Base-by-base conservation (phyloP, 2,329 filamentous ascomycete species). In the Penicillium sp. region DNA sequence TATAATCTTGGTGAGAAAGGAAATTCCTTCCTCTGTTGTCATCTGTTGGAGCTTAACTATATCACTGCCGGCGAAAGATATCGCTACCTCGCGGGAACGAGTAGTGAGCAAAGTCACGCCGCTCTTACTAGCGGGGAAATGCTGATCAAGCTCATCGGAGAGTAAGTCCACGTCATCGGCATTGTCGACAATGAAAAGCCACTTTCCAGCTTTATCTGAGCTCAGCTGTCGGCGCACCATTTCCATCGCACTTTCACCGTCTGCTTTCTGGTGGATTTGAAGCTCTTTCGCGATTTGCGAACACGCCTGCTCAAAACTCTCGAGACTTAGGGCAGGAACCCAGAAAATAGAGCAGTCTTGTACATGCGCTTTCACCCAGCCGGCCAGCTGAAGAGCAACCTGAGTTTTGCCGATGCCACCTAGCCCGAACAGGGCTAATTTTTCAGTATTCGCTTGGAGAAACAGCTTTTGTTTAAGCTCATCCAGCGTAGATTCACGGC, bases 341-440 rank as follows among this genome's bases (percentile, higher is more conserved):
- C 62, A 64, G 39, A 66, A 61, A 11, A 62, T 56, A 9, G 62
- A 64, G 42, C 51, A 58, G 14, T 54, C 50, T 37, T 52, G 59
- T 25, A 48, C 31, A n/a, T 56, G 19, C 13, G 54, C 29, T 52
- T 48, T 47, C 19, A 59, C 53, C 43, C 52, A 59, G 37, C 52
- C 57, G 13, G 60, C 61, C 14, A 67, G 39, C 51, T 69, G 54
- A n/a, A 69, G 49, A 14, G 66, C 64, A 14, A 69, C 23, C 39
- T 60, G 60, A n/a, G 58, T 67, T 54, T 69, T 69, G 9, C 67
- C 66, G n/a, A 69, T 51, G 4, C 64, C 67, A 46, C 67, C 67
- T 6, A 69, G 58, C 5, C 64, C 63, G 16, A 49, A 51, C 5
- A 69, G 25, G 3, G 62, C 54, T 14, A 52, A 9, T 31, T 44